Base-by-base conservation (phyloP, 345 rosid species). In the Punica granatum region DNA sequence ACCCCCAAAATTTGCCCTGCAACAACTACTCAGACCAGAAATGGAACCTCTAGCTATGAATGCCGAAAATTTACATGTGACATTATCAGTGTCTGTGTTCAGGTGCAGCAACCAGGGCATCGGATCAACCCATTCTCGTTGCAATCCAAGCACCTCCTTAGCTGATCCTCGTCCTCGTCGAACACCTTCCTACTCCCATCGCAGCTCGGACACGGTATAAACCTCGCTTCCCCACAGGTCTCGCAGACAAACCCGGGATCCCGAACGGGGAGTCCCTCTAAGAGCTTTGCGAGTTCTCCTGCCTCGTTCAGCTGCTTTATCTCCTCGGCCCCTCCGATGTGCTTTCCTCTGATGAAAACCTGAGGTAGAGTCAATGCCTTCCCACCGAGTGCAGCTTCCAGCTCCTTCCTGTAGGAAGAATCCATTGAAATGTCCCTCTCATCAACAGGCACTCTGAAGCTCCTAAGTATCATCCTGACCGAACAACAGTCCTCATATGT, bases 41-140 rank as follows among this genome's bases (percentile, higher is more conserved):
- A 51, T 51, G 28, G 12, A 51, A 51, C 58, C 30, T 51, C 58
- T 56, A 60, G 58, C 48, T 32, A 63, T 2, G 16, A 49, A 14
- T 13, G 34, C 25, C 33, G n/a, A n/a, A 60, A 63, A 63, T n/a
- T 34, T 51, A 26, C 64, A 59, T 25, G 28, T n/a, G 36, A 28
- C 34, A 18, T 34, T 36, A 69, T 30, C 21, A 5, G 41, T 7
- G 39, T 51, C 37, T 53, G 42, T 39, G 35, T 61, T 66, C 67
- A 76, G 12, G 56, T 51, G 64, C 80, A 79, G 76, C 85, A 82
- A 49, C 66, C 64, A 21, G 71, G 76, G 85, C 85, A 82, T 1
- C 83, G 81, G 65, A 82, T 79, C 61, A 82, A 49, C 23, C 85
- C 85, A 58, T 82, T 82, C 72, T 82, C 85, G 34, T 82, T 82